Evolutionary conservation across 2,329 filamentous ascomycete species (phyloP).

Genomic region (Diaporthe sp.): DNA sequence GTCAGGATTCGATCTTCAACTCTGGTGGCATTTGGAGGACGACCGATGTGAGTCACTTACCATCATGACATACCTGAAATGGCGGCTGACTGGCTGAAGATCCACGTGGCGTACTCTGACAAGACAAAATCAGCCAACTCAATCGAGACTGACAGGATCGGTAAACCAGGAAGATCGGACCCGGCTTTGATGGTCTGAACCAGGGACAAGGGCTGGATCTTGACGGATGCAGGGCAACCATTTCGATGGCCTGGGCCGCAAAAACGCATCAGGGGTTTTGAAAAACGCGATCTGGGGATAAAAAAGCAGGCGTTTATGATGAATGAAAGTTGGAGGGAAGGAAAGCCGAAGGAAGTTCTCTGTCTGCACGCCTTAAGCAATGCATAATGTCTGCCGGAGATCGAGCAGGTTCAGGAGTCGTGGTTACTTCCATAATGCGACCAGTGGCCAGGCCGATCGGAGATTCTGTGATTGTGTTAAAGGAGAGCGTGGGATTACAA

Average conservation of each 20-base stretch:
- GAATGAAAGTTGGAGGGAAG: neutral
- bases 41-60: neutral
- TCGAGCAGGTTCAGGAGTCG: too few species aligned
- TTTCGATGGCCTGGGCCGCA: too few species aligned
- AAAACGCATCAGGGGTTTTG: accelerated
- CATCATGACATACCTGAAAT: accelerated
- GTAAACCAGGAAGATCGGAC: neutral
- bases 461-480: neutral
- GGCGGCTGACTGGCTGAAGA: neutral
- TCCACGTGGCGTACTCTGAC: neutral
- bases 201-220: neutral
- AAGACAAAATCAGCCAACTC: neutral
- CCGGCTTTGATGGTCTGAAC: neutral
- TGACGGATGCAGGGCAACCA: neutral
- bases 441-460: neutral
- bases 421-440: neutral
- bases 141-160: neutral
- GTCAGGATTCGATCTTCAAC: neutral
- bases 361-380: too few species aligned
- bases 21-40: neutral
- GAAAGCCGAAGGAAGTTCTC: neutral
- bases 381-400: too few species aligned
- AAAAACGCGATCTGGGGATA: accelerated
- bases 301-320: too few species aligned
- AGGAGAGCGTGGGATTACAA: neutral